phyloP scores from a whole-genome alignment of 2,329 filamentous ascomycete species.

The Lanzia echinophila region DNA sequence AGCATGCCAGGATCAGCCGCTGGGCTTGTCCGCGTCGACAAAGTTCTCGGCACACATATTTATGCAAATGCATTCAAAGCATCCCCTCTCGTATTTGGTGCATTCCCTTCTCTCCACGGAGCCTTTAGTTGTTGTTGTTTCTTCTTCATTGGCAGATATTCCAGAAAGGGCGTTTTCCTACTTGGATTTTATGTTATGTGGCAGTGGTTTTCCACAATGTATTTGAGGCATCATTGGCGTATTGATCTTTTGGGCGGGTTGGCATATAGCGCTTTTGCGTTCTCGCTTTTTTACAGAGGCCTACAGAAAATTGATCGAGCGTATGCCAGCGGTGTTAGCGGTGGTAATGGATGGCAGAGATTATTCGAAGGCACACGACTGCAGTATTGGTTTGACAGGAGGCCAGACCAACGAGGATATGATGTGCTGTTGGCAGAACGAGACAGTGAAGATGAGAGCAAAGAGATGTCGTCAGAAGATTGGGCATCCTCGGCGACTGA shows the following conservation, averaged over 20 bases:
- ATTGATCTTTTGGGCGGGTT: constrained; percentile 84
- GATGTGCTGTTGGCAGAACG: constrained; percentile 7
- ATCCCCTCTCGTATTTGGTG: constrained; percentile 84
- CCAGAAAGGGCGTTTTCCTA: constrained; percentile 61
- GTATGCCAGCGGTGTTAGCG: constrained; percentile 22
- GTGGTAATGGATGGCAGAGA: constrained; percentile 26
- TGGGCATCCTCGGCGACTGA: neutral
- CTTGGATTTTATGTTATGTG: constrained; percentile 66
- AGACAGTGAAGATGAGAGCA: constrained; percentile 6
- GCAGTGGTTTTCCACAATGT: constrained; percentile 98
- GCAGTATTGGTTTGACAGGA: constrained; percentile 22
- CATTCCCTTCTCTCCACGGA: constrained; percentile 89
- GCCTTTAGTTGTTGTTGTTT: constrained; percentile 91
- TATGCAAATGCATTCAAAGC: constrained; percentile 89
- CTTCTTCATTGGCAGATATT: constrained; percentile 52
- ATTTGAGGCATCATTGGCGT: constrained; percentile 90
- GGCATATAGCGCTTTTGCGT: constrained; percentile 67
- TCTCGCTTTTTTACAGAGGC: constrained; percentile 41
- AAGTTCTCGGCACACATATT: constrained; percentile 78
- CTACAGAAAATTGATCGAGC: constrained; percentile 24
- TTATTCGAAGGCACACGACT: constrained; percentile 22
- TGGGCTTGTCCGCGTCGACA: constrained; percentile 79
- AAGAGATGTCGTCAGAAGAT: constrained; percentile 8
- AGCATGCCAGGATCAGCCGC: constrained; percentile 84
- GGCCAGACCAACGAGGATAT: constrained; percentile 17